Conservation (phyloP, 1,284 basidiomycete species). For the Apiotrichum porosum region DNA sequence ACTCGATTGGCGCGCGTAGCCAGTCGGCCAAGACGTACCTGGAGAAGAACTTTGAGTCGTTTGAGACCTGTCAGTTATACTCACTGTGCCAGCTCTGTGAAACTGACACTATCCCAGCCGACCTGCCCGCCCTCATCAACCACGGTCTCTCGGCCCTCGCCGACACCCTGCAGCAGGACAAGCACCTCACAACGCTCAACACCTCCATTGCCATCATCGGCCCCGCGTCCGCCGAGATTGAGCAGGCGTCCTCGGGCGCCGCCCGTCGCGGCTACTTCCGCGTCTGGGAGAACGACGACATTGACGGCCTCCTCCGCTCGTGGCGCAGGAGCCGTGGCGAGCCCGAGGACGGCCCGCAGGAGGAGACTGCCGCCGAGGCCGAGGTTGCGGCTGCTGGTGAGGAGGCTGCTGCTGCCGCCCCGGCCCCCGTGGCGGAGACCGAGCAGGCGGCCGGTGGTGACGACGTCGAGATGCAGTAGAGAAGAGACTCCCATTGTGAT, state of each 20-base stretch:
- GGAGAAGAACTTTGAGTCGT: slow-evolving; percentile 86
- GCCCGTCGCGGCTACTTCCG: slow-evolving; percentile 42
- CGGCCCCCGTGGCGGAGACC: background rate
- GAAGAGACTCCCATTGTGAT: too few species aligned
- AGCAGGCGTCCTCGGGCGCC: slow-evolving; percentile 28
- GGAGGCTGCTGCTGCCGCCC: background rate
- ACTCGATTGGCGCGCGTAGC: slow-evolving; percentile 95
- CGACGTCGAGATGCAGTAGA: slow-evolving; percentile 7
- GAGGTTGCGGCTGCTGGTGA: background rate
- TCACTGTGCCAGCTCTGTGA: background rate
- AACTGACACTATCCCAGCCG: slow-evolving; percentile 56
- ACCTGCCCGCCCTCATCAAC: slow-evolving; percentile 76
- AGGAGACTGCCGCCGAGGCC: slow-evolving; percentile 15
- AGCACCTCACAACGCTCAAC: slow-evolving; percentile 83
- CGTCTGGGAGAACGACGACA: slow-evolving; percentile 53
- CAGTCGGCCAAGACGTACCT: slow-evolving; percentile 99
- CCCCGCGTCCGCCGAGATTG: slow-evolving; percentile 45
- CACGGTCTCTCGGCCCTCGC: slow-evolving; percentile 89
- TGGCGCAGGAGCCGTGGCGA: slow-evolving; percentile 47
- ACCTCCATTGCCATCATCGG: slow-evolving; percentile 90
- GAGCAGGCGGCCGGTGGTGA: slow-evolving; percentile 1
- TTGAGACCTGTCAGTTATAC: slow-evolving; percentile 65
- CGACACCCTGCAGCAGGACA: slow-evolving; percentile 95
- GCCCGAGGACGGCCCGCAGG: slow-evolving; percentile 43
- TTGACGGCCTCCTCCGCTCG: slow-evolving; percentile 64